Conservation (phyloP, 371 early-diverging fungal genomes). For the Lichtheimia ornata region DNA sequence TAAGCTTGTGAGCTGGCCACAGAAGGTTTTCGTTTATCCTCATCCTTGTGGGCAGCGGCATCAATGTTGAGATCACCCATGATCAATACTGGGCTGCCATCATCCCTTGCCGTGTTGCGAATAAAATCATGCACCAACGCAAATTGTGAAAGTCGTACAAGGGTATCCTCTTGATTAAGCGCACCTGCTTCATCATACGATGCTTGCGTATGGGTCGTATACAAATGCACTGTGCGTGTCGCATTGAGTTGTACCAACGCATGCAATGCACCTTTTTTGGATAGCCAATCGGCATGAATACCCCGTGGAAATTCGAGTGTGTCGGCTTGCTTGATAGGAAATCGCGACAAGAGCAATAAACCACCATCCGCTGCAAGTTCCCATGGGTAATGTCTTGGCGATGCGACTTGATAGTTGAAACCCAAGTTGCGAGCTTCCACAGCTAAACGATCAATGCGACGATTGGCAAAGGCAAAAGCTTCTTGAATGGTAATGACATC, state of each 20-base stretch:
- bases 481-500: constrained; percentile 86
- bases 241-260: constrained; percentile 61
- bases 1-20: constrained; percentile 62
- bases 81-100: constrained; percentile 56
- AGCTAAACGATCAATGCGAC: constrained; percentile 57
- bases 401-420: constrained; percentile 57
- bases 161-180: constrained; percentile 52
- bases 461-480: constrained; percentile 73
- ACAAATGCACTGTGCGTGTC: constrained; percentile 61
- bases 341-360: constrained; percentile 70
- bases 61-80: constrained; percentile 82
- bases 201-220: constrained; percentile 85
- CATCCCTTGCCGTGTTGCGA: constrained; percentile 34
- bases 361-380: constrained; percentile 80
- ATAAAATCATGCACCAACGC: constrained; percentile 65
- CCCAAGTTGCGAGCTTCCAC: constrained; percentile 67
- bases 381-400: constrained; percentile 61
- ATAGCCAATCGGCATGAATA: constrained; percentile 71
- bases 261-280: constrained; percentile 80
- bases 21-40: constrained; percentile 6
- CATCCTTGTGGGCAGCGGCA: constrained; percentile 48
- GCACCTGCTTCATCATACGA: constrained; percentile 53
- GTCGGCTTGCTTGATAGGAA: constrained; percentile 63
- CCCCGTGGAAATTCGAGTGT: constrained; percentile 67
- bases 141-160: constrained; percentile 62